Evolutionary conservation across 495 filamentous ascomycete genomes (phyloP).

Genomic region (Articulospora tetracladia): DNA sequence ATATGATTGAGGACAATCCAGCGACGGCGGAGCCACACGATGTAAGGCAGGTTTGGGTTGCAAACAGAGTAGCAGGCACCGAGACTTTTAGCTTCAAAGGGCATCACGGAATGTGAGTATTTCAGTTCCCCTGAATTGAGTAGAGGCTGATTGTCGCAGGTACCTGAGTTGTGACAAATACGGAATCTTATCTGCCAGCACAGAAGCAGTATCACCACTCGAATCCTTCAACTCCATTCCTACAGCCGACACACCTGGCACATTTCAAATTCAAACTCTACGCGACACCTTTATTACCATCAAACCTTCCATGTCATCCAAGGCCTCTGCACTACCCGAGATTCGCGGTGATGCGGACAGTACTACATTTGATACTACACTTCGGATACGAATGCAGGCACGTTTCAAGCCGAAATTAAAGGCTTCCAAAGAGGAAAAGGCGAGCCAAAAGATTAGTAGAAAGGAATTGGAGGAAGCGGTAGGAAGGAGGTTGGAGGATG

Average conservation of each 20-base stretch:
- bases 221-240: constrained; percentile 76
- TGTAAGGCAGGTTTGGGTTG: constrained; percentile 93
- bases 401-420: constrained; percentile 83
- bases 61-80: constrained; percentile 76
- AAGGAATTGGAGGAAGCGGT: constrained; percentile 83
- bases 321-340: constrained; percentile 46
- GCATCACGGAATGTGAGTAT: constrained; percentile 72
- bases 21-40: constrained; percentile 86
- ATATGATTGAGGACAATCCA: constrained; percentile 75
- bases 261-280: constrained; percentile 65
- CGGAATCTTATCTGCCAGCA: constrained; percentile 70
- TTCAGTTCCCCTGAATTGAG: not conserved
- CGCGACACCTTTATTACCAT: constrained; percentile 58
- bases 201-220: constrained; percentile 74
- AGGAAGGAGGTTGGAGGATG: constrained; percentile 72
- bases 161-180: constrained; percentile 81
- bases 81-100: constrained; percentile 81
- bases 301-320: constrained; percentile 37
- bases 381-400: constrained; percentile 91
- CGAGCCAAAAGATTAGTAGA: constrained; percentile 75
- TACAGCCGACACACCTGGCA: constrained; percentile 57
- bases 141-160: constrained; percentile 46
- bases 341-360: constrained; percentile 75
- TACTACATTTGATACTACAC: constrained; percentile 68
- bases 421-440: constrained; percentile 74